A percentile compares a stretch with the other conserved stretches of the same genome.
Conservation (phyloP, 768 basidiomycete species). For the Tubosaeta brunneosetosa region DNA sequence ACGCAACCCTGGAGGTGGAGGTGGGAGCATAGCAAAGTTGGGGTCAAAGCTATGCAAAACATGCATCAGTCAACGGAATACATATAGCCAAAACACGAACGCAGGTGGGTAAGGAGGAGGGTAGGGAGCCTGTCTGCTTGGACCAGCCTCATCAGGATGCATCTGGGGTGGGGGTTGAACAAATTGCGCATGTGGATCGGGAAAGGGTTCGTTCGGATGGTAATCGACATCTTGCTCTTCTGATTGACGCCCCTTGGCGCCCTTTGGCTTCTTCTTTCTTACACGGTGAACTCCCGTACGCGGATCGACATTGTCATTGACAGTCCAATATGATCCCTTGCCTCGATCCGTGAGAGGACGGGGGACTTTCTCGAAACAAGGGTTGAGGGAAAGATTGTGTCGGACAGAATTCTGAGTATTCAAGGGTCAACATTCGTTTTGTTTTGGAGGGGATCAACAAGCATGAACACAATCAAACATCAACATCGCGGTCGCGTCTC, state of each 20-base stretch:
- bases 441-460: conserved; percentile 42
- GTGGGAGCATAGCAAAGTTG: conserved; percentile 61
- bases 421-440: conserved; percentile 25
- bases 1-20: conserved; percentile 49
- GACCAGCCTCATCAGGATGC: conserved; percentile 55
- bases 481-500: conserved; percentile 57
- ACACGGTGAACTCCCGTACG: conserved; percentile 86
- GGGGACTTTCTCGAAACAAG: conserved; percentile 87
- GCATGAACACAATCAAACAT: conserved; percentile 56
- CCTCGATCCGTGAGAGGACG: conserved; percentile 89
- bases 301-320: conserved; percentile 85
- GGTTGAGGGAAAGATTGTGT: conserved; percentile 85
- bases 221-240: conserved; percentile 67
- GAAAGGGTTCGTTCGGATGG: conserved; percentile 50
- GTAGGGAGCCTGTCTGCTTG: conserved; percentile 55
- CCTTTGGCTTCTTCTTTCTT: conserved; percentile 80
- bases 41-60: conserved; percentile 59
- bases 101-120: conserved; percentile 60
- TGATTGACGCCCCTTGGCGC: conserved; percentile 43
- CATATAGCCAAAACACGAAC: conserved; percentile 23
- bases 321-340: conserved; percentile 90
- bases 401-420: conserved; percentile 75
- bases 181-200: conserved; percentile 54
- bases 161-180: conserved; percentile 49
- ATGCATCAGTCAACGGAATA: conserved; percentile 1